Base-by-base conservation (phyloP, 140 eudicot genomes). In the Bidens hawaiensis region DNA sequence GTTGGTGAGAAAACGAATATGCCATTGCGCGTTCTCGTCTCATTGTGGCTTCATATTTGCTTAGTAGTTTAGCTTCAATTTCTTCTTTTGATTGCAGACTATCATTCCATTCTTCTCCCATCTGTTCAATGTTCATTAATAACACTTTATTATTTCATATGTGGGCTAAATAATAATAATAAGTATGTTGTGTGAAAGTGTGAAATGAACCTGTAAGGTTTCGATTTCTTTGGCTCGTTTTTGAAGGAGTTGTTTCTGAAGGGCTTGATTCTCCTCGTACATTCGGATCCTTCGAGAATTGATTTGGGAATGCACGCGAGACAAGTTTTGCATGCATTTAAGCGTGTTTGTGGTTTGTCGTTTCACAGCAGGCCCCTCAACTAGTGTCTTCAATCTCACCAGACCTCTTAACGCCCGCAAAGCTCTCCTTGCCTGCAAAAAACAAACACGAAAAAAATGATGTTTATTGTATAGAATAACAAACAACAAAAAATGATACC, bases 1-100 rank as follows among this genome's bases (percentile, higher is more conserved):
- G 81, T 81, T 84, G 94, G 73, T 85, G 94, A 65, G 94, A 78
- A 66, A 76, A 85, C n/a, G 94, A 76, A 81, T 85, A 85, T 9
- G 94, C 94, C 80, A 85, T 60, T 11, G 94, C 88, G 17, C 85
- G 56, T 81, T 85, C 94, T 62, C 94, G 58, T 81, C 94, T 74
- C 85, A 85, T 73, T 13, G 88, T 76, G 22, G 94, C 94, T 59
- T 85, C 94, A 25, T 78, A 83, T 76, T 85, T 85, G 79, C 73
- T 73, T 51, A 78, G 60, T 46, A 85, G 69, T 34, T 76, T 85
- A 1, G 94, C 81, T 64, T 85, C 88, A 4, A 81, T 81, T 66
- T 81, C 83, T 60, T 81, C 94, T 76, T 81, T 85, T 27, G 88
- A 85, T 41, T 81, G 94, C 46, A 60, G 50, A 67, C 88, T 85